phyloP scores from a whole-genome alignment of 139 green algal genomes.

The Closterium sp. region DNA sequence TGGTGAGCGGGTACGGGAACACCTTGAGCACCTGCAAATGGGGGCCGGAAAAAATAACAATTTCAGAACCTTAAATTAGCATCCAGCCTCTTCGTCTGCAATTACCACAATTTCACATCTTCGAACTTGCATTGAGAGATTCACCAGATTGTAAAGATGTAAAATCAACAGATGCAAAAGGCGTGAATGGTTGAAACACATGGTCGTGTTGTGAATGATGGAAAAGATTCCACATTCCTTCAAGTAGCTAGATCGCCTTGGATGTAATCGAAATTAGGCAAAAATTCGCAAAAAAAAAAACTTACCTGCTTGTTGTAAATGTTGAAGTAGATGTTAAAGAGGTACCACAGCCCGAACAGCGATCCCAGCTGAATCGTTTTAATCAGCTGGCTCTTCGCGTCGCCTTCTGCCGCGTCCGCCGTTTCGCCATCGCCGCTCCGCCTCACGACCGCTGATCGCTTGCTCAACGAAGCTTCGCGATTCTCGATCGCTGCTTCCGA shows the following conservation, averaged over 20 bases:
- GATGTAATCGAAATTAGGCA: background rate
- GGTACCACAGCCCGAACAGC: conserved; percentile 93
- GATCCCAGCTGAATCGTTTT: conserved; percentile 64
- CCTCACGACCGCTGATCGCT: background rate
- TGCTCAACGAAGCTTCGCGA: background rate
- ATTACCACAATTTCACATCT: too few species aligned
- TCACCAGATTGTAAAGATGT: too few species aligned
- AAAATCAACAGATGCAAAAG: too few species aligned
- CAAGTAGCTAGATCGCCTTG: too few species aligned
- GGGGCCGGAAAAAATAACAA: too few species aligned
- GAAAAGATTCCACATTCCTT: too few species aligned
- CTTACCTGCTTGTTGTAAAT: conserved; percentile 70
- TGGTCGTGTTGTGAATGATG: too few species aligned
- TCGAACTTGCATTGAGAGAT: too few species aligned
- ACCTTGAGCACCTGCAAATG: conserved; percentile 71
- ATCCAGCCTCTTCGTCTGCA: background rate
- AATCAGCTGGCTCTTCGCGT: background rate
- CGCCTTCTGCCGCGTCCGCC: too few species aligned
- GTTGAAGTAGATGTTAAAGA: conserved; percentile 98
- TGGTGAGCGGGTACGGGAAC: conserved; percentile 84
- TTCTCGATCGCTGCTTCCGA: background rate
- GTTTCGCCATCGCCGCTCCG: background rate
- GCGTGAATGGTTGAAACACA: too few species aligned
- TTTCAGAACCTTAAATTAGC: background rate
- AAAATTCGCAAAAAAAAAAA: background rate